Evolutionary conservation across 768 basidiomycete species (phyloP).

Genomic region (Gyrodon lividus): DNA sequence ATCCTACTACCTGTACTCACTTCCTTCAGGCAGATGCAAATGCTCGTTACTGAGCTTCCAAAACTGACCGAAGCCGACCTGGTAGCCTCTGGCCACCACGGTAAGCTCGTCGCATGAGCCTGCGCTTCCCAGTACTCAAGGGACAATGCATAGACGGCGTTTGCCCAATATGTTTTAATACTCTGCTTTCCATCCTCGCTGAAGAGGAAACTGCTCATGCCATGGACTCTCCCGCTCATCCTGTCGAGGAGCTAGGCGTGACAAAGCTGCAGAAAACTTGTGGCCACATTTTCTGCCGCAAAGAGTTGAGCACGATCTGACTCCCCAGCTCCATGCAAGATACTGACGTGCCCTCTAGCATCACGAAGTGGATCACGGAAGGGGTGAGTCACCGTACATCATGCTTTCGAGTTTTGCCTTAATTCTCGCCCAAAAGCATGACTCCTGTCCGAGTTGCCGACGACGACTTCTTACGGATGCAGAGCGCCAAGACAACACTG

Average conservation of each 20-base stretch:
- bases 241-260: constrained; percentile 67
- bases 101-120: constrained; percentile 24
- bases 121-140: not conserved
- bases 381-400: constrained; percentile 42
- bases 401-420: constrained; percentile 1
- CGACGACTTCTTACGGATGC: constrained; percentile 37
- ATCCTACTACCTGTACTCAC: constrained; percentile 7
- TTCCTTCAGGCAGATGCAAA: constrained; percentile 32
- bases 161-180: constrained; percentile 75
- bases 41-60: constrained; percentile 47
- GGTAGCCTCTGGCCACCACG: constrained; percentile 44
- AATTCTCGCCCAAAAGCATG: constrained; percentile 41
- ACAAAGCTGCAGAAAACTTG: constrained; percentile 56
- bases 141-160: constrained; percentile 48
- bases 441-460: constrained; percentile 69
- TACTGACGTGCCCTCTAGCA: constrained; percentile 41
- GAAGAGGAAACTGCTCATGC: constrained; percentile 73
- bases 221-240: constrained; percentile 78
- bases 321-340: constrained; percentile 4
- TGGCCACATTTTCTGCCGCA: constrained; percentile 76
- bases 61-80: constrained; percentile 51
- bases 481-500: constrained; percentile 12
- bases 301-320: constrained; percentile 55
- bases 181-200: constrained; percentile 64
- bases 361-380: constrained; percentile 59